Evolutionary conservation across 345 rosid genomes (phyloP), one percentile per base, ranked within the genome.

Genomic region (Isatis tinctoria): DNA sequence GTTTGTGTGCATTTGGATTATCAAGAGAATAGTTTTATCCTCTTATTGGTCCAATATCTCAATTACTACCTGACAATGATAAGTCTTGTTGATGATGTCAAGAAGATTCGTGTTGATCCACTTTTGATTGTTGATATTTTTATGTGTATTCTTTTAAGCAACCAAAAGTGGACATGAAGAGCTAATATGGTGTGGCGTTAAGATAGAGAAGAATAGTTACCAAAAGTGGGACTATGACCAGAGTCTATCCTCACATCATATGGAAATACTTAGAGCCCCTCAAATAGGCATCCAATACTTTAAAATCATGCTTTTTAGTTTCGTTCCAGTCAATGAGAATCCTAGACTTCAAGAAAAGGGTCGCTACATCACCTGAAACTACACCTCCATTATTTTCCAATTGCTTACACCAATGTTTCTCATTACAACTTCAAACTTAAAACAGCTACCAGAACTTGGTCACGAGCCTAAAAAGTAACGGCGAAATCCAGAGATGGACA

Each of bases 201-300:
- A 58, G 72, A 76, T 59, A 22, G 27, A 65, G 73, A 71, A 60
- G 48, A 71, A 65, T 49, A 77, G 48, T 77, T 48, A 51, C 76
- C 58, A 72, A 60, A 71, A 71, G 76, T 58, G 68, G 40, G 76
- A 48, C 40, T 58, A 44, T 24, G 70, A 61, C 65, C 44, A 69
- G 70, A 76, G 35, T 54, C 18, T 30, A 49, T 77, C 61, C 49
- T 70, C 63, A 39, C 76, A 58, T 36, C 30, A 58, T 48, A 37
- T 37, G 54, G 60, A 64, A 3, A 70, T 13, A 57, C 80, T 70
- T 45, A 54, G 70, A 70, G 26, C 53, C 75, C 59, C 70, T 76
- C 70, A 54, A 64, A 56, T 45, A 70, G 33, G 80, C 54, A 76
- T 76, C 80, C 64, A 67, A 67, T 67, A 51, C 74, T 47, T 16